A percentile compares a stretch with the other conserved stretches of the same genome.
Conservation (phyloP, 306 rosid genomes). For the Medicago ruthenica region DNA sequence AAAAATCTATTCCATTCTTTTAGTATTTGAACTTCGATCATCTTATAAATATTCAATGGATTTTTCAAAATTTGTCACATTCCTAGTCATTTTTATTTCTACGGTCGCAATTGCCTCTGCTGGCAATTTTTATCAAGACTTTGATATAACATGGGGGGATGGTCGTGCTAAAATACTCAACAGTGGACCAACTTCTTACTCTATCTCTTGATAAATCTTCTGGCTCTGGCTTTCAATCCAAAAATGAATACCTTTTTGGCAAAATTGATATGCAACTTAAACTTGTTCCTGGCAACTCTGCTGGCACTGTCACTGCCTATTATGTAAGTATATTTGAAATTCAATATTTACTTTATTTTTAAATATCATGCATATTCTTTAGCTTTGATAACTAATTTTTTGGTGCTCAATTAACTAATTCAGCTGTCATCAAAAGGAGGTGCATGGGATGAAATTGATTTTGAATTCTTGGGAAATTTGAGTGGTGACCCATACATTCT, state of each 20-base stretch:
- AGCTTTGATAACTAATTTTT: too few relatives aligned
- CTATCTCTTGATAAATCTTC: not conserved
- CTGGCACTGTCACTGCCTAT: conserved; percentile 2
- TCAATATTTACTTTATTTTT: too few relatives aligned
- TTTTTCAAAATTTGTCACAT: not conserved
- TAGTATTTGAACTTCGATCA: not conserved
- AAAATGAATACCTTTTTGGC: not conserved
- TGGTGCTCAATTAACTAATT: not conserved
- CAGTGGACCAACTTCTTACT: not conserved
- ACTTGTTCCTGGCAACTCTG: conserved; percentile 11
- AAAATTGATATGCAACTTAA: conserved; percentile 15
- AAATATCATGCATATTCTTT: too few relatives aligned
- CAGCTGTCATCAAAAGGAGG: not conserved
- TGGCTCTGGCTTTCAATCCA: conserved; percentile 8
- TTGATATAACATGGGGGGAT: conserved; percentile 5
- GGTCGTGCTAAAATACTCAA: conserved; percentile 13
- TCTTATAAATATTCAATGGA: not conserved
- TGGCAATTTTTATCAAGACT: not conserved
- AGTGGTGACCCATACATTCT: not conserved
- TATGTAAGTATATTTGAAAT: not conserved
- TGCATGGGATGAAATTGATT: not conserved
- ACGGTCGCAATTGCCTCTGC: not conserved
- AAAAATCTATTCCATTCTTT: not conserved
- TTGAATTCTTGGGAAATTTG: conserved; percentile 5
- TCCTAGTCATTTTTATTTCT: not conserved